Evolutionary conservation across 768 basidiomycete species (phyloP), one percentile per base, ranked within the genome.

Genomic region (Boletus fagicola): DNA sequence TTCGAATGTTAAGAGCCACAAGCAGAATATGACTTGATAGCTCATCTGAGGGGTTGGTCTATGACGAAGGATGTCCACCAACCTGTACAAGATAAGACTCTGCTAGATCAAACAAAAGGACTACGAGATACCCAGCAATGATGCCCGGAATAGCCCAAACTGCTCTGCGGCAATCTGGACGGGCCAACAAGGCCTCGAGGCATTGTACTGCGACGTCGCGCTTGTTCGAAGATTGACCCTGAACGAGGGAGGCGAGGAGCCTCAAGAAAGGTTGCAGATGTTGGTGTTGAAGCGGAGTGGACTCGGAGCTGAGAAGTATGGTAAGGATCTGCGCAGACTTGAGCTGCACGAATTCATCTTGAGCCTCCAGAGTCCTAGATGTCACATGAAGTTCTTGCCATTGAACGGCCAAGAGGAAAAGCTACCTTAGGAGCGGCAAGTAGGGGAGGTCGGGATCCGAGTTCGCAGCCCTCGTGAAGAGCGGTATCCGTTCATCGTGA

Each of bases 1-100:
- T 68, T 99, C 94, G 61, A 97, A 99, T 0, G 94, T 90, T 54
- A 98, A 76, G 50, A 98, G 76, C 97, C 97, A 99, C 59, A 98
- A 77, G 70, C 92, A 96, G 70, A 93, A 91, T 26, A 85, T 84
- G 43, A 94, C 86, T 78, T 97, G 94, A 70, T 98, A 99, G 75
- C 84, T 89, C 86, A 96, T 92, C 74, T 99, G 97, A 20, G 95
- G 92, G 22, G 86, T 84, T 16, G 91, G 86, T 60, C 85, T 90
- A 51, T 85, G 79, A 66, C 86, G 87, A 54, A 98, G 77, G 26
- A 92, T 88, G 31, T 94, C 90, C 6, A 94, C 82, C 45, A 97
- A 78, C 22, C 94, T 96, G 64, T 9, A 33, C 9, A 24, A n/a
- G 44, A 15, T 57, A 47, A 53, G 46, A 22, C 10, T 7, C 7